Base-by-base conservation (phyloP, 345 rosid species). In the Sisymbrium altissimum region DNA sequence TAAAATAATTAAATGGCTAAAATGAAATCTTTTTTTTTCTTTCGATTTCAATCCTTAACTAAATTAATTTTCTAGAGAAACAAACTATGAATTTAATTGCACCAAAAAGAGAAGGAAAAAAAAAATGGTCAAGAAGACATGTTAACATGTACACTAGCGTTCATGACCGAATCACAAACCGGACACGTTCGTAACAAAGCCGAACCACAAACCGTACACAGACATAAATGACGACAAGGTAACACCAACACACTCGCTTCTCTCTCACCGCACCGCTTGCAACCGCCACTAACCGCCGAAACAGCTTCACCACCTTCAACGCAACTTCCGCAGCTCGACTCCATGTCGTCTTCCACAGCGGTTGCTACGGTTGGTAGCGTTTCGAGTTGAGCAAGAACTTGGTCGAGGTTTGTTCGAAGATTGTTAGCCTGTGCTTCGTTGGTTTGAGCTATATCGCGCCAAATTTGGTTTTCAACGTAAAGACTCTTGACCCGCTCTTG, bases 181-280 rank as follows among this genome's bases (percentile, higher is more conserved):
- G 87, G 89, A 76, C 86, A 83, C 53, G 78, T 70, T 2, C 67
- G 84, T 50, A 78, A 59, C 56, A 82, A 66, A 70, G 65, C 78
- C 80, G 87, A 87, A 82, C 92, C 88, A 74, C 96, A 84, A 29
- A 81, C 70, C 52, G 89, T 45, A 75, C 96, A 89, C 60, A 92
- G 82, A 85, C 97, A 88, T 39, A 92, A 81, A 78, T 92, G 98
- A 79, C 94, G 80, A 80, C 98, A 92, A 40, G 98, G 96, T 77
- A 89, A 66, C 77, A 92, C 69, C 88, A 92, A 39, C 81, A 89
- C 96, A 55, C 89, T 79, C 5, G 91, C 73, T 48, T 89, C 94
- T 75, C 68, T 80, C 79, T 75, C 83, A 81, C 96, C 86, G 74
- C 98, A 92, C 78, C 75, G 79, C 59, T 79, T 67, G 73, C 94